phyloP scores from a whole-genome alignment of 257 asterid genomes.

The Solanum chaucha region DNA sequence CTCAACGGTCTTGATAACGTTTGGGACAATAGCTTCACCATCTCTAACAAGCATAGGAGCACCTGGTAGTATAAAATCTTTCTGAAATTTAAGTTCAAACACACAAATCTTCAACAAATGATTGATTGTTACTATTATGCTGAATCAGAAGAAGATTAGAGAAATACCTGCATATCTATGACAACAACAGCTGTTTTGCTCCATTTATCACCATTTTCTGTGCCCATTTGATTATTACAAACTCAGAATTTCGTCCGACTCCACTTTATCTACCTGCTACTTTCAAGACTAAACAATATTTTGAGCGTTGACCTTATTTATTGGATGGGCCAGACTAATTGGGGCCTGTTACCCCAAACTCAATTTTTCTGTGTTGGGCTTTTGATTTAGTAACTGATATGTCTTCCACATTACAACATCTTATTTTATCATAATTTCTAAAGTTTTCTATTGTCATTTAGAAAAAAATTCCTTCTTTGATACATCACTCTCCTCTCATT shows the following conservation, averaged over 20 bases:
- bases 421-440: too few relatives aligned
- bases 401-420: too few relatives aligned
- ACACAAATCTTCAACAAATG: background rate
- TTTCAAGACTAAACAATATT: background rate
- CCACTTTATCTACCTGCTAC: background rate
- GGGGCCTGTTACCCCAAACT: background rate
- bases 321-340: background rate
- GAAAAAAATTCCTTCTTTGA: too few relatives aligned
- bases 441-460: too few relatives aligned
- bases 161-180: slow-evolving; percentile 78
- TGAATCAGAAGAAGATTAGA: background rate
- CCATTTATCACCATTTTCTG: slow-evolving; percentile 32
- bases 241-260: background rate
- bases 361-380: background rate
- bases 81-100: slow-evolving; percentile 25
- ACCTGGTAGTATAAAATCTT: slow-evolving; percentile 63
- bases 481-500: too few relatives aligned
- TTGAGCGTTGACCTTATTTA: background rate
- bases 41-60: slow-evolving; percentile 57
- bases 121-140: background rate
- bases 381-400: background rate
- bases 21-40: slow-evolving; percentile 58
- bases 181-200: slow-evolving; percentile 69
- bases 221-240: slow-evolving; percentile 28
- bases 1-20: slow-evolving; percentile 58